Conservation (phyloP, 305 asterid species). For the Fraxinus baroniana region DNA sequence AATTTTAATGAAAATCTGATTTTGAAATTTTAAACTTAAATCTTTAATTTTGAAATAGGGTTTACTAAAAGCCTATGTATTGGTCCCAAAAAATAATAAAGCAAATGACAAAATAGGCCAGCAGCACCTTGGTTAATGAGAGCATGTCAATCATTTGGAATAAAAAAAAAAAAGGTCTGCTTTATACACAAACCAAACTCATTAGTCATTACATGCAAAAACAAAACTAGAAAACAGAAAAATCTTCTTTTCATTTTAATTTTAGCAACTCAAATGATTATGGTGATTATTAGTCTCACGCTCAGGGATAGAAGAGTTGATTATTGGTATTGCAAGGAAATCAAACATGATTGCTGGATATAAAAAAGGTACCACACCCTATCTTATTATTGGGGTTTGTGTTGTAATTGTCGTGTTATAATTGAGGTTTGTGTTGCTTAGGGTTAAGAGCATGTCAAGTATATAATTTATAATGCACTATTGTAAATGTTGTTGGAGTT, state of each 20-base stretch:
- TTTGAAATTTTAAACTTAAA: too few species aligned
- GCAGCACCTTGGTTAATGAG: conserved; percentile 17
- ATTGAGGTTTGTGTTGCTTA: too few species aligned
- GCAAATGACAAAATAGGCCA: background rate
- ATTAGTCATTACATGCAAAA: conserved; percentile 11
- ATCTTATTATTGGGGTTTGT: too few species aligned
- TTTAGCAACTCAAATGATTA: conserved; percentile 24
- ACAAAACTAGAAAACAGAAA: too few species aligned
- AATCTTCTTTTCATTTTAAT: too few species aligned
- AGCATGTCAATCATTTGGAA: conserved; percentile 26
- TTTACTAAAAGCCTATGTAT: too few species aligned
- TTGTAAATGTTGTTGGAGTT: too few species aligned
- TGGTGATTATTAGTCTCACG: conserved; percentile 15
- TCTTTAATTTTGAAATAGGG: too few species aligned
- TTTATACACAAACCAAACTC: conserved; percentile 31
- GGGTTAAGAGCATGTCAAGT: too few species aligned
- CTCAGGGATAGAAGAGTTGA: background rate
- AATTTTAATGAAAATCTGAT: too few species aligned
- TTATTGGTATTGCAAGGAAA: conserved; percentile 14
- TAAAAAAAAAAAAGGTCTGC: conserved; percentile 18
- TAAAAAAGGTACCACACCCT: conserved; percentile 7
- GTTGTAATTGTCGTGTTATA: too few species aligned
- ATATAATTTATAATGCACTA: too few species aligned
- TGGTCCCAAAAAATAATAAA: background rate
- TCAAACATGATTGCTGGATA: conserved; percentile 24